phyloP scores from a whole-genome alignment of 2,329 filamentous ascomycete species.

The Sclerotinia sclerotiorum region DNA sequence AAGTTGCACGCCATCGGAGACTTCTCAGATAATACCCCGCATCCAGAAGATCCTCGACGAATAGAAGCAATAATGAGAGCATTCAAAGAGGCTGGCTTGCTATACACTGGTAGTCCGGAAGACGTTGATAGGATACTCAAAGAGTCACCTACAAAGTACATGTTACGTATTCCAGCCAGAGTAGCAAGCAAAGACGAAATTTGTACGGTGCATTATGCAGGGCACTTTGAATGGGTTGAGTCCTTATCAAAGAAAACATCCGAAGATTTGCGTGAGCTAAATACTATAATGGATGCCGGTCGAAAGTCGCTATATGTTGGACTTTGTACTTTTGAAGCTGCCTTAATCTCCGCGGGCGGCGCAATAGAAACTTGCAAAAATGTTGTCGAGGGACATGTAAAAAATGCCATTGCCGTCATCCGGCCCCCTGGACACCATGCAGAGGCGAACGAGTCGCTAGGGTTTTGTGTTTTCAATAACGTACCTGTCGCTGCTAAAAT shows the following conservation, averaged over 20 bases:
- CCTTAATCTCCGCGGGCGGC: slow-evolving; percentile 82
- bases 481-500: slow-evolving; percentile 89
- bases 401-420: slow-evolving; percentile 95
- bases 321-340: slow-evolving; percentile 75
- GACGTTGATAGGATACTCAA: slow-evolving; percentile 54
- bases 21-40: slow-evolving; percentile 70
- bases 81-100: slow-evolving; percentile 76
- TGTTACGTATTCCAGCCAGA: slow-evolving; percentile 77
- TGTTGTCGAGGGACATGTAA: slow-evolving; percentile 79
- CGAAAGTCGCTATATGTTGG: slow-evolving; percentile 83
- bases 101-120: slow-evolving; percentile 60
- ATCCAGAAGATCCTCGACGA: slow-evolving; percentile 89
- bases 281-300: slow-evolving; percentile 58
- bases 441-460: slow-evolving; percentile 80
- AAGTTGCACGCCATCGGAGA: slow-evolving; percentile 89
- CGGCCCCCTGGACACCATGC: slow-evolving; percentile 94
- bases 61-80: slow-evolving; percentile 93
- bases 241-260: slow-evolving; percentile 54
- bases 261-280: slow-evolving; percentile 67
- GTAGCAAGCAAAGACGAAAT: slow-evolving; percentile 79
- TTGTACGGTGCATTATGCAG: slow-evolving; percentile 71
- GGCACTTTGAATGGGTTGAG: slow-evolving; percentile 78
- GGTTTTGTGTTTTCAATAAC: slow-evolving; percentile 98
- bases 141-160: slow-evolving; percentile 58
- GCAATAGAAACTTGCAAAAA: slow-evolving; percentile 94